Evolutionary conservation across 208 protist genomes (phyloP).

Genomic region (Crithidia expoeki): DNA sequence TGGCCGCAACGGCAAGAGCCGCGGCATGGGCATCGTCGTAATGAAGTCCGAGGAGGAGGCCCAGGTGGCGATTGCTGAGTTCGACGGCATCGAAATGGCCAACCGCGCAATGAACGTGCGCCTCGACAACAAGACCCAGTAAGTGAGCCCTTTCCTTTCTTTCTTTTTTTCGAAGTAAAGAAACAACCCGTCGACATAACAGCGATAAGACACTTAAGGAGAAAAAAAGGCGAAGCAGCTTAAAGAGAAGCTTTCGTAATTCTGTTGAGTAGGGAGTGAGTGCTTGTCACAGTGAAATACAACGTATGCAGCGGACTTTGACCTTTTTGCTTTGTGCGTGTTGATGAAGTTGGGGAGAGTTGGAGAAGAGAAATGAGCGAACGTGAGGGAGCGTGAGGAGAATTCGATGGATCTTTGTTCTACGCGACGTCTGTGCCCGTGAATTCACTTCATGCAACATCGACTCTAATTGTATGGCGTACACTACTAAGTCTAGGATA

Average conservation of each 20-base stretch:
- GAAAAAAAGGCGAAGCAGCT: neutral
- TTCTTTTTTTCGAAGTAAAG: neutral
- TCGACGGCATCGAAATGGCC: conserved; percentile 88
- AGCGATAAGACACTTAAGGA: neutral
- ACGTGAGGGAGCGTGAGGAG: neutral
- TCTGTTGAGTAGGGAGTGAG: conserved; percentile 10
- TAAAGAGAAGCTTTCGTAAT: neutral
- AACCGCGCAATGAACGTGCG: conserved; percentile 83
- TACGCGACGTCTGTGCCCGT: neutral
- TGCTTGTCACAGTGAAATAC: conserved; percentile 3
- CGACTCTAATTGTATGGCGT: neutral
- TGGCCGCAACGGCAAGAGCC: conserved; percentile 71
- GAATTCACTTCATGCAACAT: neutral
- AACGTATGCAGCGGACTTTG: neutral
- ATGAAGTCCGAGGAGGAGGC: conserved; percentile 78
- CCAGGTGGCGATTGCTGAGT: conserved; percentile 75
- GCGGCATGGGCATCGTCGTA: conserved; percentile 78
- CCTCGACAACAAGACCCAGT: conserved; percentile 65
- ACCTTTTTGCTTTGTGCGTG: neutral
- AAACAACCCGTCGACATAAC: neutral
- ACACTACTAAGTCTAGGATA: neutral
- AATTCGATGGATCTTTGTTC: neutral
- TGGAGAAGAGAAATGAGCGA: neutral
- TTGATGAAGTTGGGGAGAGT: neutral
- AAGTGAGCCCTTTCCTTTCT: neutral